Percentiles rank a stretch among this genome's conserved stretches.
These are phyloP conservation scores for Fusarium sublunatum DNA, from an alignment of 2,329 filamentous ascomycete genomes.

Conservation along the genomic window DNA sequence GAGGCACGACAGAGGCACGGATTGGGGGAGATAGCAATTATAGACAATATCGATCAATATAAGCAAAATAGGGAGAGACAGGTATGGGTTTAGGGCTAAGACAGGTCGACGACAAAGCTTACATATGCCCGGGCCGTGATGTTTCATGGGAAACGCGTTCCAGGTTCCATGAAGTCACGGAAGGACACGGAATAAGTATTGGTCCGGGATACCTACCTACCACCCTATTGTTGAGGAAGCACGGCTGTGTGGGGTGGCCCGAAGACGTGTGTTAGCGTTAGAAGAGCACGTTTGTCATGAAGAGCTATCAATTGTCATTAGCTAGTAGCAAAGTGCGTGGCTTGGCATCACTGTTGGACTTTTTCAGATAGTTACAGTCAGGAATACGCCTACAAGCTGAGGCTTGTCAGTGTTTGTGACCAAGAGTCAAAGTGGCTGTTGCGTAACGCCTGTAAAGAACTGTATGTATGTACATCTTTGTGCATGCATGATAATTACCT, in stretches of 20 bases:
- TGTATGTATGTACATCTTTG: no score
- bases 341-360: no score
- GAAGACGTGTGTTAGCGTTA: constrained; percentile 22
- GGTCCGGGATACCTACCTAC: constrained; percentile 1
- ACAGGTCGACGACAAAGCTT: constrained; percentile 1
- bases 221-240: constrained; percentile 12
- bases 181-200: constrained; percentile 23
- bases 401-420: no score
- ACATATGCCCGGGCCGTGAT: no score
- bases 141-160: constrained; percentile 12
- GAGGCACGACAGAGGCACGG: not conserved
- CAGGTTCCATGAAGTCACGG: constrained; percentile 10
- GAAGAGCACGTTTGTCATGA: constrained; percentile 13
- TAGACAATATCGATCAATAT: not conserved
- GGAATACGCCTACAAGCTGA: no score
- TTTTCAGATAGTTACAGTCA: no score
- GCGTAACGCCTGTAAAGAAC: no score
- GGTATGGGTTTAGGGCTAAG: not conserved
- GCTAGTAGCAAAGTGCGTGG: no score
- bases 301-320: no score
- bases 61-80: not conserved
- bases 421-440: no score
- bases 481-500: no score
- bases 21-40: not conserved
- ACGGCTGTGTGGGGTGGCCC: constrained; percentile 21